Evolutionary conservation across 805 yeast genomes (phyloP).

Genomic region (Candida mattraensis): DNA sequence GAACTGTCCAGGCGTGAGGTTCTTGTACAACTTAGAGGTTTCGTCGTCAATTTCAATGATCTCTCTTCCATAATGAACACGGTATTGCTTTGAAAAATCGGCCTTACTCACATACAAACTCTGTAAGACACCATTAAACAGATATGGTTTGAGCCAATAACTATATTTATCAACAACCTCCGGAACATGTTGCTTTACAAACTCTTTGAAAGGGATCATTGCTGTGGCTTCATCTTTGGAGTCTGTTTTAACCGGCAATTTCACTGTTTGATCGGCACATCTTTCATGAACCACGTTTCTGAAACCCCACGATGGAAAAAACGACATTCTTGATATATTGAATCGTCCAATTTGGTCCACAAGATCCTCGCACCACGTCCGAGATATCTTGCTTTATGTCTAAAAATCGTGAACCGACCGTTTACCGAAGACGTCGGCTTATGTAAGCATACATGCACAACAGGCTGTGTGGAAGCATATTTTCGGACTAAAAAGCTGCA

Average conservation of each 20-base stretch:
- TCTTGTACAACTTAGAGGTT: slow-evolving; percentile 12
- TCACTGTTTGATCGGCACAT: slow-evolving; percentile 25
- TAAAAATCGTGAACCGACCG: too few species aligned
- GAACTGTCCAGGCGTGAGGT: slow-evolving; percentile 39
- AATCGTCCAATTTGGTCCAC: too few species aligned
- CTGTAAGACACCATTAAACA: slow-evolving; percentile 50
- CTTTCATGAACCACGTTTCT: slow-evolving; percentile 31
- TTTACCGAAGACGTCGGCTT: too few species aligned
- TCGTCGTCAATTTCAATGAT: slow-evolving; percentile 36
- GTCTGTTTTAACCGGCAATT: slow-evolving; percentile 24
- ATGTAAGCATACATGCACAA: too few species aligned
- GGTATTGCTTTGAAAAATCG: slow-evolving; percentile 41
- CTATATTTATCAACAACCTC: slow-evolving; percentile 39
- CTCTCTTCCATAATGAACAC: slow-evolving; percentile 46
- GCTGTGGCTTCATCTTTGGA: neutral
- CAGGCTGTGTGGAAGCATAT: too few species aligned
- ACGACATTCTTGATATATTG: neutral
- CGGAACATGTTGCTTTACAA: slow-evolving; percentile 40
- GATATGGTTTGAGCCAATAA: slow-evolving; percentile 45
- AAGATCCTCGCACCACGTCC: too few species aligned
- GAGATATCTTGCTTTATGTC: too few species aligned
- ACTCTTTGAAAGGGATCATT: slow-evolving; percentile 33
- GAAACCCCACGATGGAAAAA: slow-evolving; percentile 33
- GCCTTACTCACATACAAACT: slow-evolving; percentile 48
- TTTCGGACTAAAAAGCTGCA: too few species aligned